phyloP scores from a whole-genome alignment of 805 yeast species.

The Candida alai region DNA sequence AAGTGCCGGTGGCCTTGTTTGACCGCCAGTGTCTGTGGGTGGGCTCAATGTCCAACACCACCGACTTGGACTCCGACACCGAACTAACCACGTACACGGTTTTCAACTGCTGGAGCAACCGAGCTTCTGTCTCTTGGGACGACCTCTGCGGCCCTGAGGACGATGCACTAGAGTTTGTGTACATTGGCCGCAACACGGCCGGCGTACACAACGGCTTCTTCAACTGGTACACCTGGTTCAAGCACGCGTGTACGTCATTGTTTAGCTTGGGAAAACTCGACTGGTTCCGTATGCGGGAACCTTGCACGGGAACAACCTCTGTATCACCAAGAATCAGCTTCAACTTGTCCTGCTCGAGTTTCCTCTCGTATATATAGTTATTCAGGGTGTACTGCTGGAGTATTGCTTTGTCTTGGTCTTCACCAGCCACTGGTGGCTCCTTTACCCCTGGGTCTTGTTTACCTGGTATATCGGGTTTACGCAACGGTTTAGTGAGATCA shows the following conservation, averaged over 20 bases:
- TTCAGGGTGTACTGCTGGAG: constrained; percentile 16
- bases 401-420: constrained; percentile 3
- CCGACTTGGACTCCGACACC: constrained; percentile 1
- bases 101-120: background rate
- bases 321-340: constrained; percentile 3
- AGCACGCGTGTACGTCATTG: background rate
- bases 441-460: constrained; percentile 10
- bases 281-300: constrained; percentile 3
- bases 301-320: constrained; percentile 1
- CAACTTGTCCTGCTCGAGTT: constrained; percentile 10
- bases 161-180: background rate
- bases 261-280: constrained; percentile 5
- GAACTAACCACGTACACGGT: constrained; percentile 4
- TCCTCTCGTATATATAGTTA: constrained; percentile 19
- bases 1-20: constrained; percentile 35
- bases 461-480: constrained; percentile 29
- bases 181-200: constrained; percentile 46
- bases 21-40: constrained; percentile 53
- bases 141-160: background rate
- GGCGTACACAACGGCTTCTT: constrained; percentile 48
- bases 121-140: constrained; percentile 1
- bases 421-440: background rate
- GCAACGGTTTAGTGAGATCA: constrained; percentile 39
- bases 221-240: constrained; percentile 41
- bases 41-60: constrained; percentile 32